Percentiles rank a stretch among this genome's conserved stretches.
These are phyloP conservation scores for Axilococcus clingmanii DNA, from an alignment of 139 green algal species.

Conservation along the genomic window DNA sequence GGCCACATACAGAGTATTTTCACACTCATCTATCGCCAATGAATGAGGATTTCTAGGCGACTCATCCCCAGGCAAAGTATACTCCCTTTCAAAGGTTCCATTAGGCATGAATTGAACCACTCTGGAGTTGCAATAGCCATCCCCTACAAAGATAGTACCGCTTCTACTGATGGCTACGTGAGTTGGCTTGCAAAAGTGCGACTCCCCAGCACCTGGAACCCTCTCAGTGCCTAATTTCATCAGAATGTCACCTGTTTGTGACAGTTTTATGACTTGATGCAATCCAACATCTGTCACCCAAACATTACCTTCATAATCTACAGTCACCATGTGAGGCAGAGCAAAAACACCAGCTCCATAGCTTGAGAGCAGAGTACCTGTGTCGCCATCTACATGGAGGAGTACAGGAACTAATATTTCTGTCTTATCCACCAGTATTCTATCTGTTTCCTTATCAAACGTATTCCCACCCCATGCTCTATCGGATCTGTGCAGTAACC, in stretches of 20 bases:
- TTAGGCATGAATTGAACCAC: conserved; percentile 22
- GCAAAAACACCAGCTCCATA: conserved; percentile 47
- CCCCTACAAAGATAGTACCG: conserved; percentile 62
- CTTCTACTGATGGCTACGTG: conserved; percentile 56
- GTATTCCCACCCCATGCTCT: conserved; percentile 38
- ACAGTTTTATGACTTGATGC: conserved; percentile 60
- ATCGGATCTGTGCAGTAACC: conserved; percentile 53
- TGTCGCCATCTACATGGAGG: conserved; percentile 14
- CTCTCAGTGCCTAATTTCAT: conserved; percentile 37
- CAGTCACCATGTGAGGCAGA: conserved; percentile 76
- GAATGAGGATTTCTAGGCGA: conserved; percentile 30
- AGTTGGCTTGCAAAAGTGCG: conserved; percentile 75
- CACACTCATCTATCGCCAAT: conserved; percentile 70
- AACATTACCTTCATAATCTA: conserved; percentile 50
- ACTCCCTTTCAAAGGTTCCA: conserved; percentile 27
- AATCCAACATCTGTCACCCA: conserved; percentile 52
- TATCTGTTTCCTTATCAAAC: conserved; percentile 21
- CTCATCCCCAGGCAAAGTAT: conserved; percentile 1
- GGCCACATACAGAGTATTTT: conserved; percentile 41
- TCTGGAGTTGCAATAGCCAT: conserved; percentile 57
- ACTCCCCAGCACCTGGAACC: conserved; percentile 28
- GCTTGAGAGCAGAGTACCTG: neutral
- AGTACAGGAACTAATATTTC: conserved; percentile 37
- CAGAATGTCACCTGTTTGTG: conserved; percentile 31
- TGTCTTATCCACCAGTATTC: conserved; percentile 17